Evolutionary conservation across 371 early-diverging fungal species (phyloP).

Genomic region (Apophysomyces trapeziformis): DNA sequence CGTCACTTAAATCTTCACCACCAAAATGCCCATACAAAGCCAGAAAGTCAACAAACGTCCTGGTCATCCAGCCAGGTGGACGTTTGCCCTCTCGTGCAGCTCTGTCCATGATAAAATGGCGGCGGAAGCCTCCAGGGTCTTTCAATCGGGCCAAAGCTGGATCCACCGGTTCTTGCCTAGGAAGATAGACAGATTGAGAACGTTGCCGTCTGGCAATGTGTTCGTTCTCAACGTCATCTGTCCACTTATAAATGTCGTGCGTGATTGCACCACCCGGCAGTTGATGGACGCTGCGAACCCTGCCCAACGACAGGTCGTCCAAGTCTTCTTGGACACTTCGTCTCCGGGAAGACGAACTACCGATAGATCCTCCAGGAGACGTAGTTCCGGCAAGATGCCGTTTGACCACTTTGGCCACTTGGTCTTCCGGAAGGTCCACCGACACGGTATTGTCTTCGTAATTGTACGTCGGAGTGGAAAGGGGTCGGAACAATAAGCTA

Average conservation of each 20-base stretch:
- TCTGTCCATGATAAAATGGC: slow-evolving; percentile 78
- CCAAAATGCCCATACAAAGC: slow-evolving; percentile 94
- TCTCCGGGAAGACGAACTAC: slow-evolving; percentile 11
- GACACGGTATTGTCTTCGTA: slow-evolving; percentile 27
- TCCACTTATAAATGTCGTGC: slow-evolving; percentile 67
- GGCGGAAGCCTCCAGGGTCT: slow-evolving; percentile 89
- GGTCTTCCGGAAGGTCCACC: slow-evolving; percentile 44
- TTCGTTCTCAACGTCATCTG: slow-evolving; percentile 41
- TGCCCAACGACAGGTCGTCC: slow-evolving; percentile 22
- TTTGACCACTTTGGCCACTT: slow-evolving; percentile 49
- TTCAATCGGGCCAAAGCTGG: slow-evolving; percentile 45
- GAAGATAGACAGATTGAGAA: slow-evolving; percentile 38
- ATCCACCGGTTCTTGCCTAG: slow-evolving; percentile 34
- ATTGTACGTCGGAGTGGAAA: slow-evolving; percentile 17
- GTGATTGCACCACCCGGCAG: slow-evolving; percentile 56
- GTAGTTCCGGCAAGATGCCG: slow-evolving; percentile 41
- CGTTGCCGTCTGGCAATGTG: slow-evolving; percentile 39
- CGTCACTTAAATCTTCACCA: slow-evolving; percentile 90
- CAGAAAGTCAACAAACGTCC: slow-evolving; percentile 92
- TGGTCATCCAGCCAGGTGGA: slow-evolving; percentile 73
- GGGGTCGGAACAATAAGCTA: slow-evolving; percentile 15
- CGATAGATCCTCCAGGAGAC: slow-evolving; percentile 29
- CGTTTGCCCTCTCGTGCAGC: slow-evolving; percentile 69
- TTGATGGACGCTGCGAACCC: slow-evolving; percentile 37
- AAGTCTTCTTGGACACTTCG: slow-evolving; percentile 25